Base-by-base conservation (phyloP, 805 yeast genomes). In the Kazachstania psychrophila region DNA sequence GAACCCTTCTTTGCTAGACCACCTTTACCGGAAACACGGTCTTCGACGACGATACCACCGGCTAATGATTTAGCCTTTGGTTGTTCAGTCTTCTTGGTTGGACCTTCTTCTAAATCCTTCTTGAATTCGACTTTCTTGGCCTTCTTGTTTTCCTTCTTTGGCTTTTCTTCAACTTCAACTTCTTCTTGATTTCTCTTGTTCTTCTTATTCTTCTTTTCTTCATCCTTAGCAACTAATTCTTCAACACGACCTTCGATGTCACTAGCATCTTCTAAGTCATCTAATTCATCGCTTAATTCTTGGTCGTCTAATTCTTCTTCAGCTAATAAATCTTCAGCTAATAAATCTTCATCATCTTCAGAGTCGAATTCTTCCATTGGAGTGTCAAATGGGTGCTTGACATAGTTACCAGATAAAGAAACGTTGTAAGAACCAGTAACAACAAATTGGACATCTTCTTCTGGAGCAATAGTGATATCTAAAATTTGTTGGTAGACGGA, bases 361-460 rank as follows among this genome's bases (percentile, higher is more conserved):
- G 66, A 70, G 19, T 71, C 74, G 29, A 69, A 72, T 36, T 65
- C 70, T 36, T 43, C 46, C 23, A 48, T 35, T 31, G 58, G 54
- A 9, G 57, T 49, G 56, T 88, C 95, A 54, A 77, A 85, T 62
- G 97, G 96, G 65, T 88, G 96, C 64, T 84, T 94, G 57, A 92
- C 80, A 66, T 80, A 87, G 79, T 92, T 89, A 70, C 99, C 99
- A 49, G 84, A 71, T 52, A 92, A 69, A 62, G 89, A 94, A 48
- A 92, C 72, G 48, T 94, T 82, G 70, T 87, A 89, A 19, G 96
- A 86, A 58, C 98, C 98, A 44, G 95, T 82, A 40, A 84, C 96
- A 56, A 86, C 94, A 57, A 92, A 92, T 69, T 71, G 78, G 44
- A 92, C 86, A 58, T 88, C 95, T 68, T 92, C 98, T 55, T 79